These are phyloP conservation scores for Hypoxylon rickii DNA, from an alignment of 495 filamentous ascomycete species.

Conservation along the genomic window DNA sequence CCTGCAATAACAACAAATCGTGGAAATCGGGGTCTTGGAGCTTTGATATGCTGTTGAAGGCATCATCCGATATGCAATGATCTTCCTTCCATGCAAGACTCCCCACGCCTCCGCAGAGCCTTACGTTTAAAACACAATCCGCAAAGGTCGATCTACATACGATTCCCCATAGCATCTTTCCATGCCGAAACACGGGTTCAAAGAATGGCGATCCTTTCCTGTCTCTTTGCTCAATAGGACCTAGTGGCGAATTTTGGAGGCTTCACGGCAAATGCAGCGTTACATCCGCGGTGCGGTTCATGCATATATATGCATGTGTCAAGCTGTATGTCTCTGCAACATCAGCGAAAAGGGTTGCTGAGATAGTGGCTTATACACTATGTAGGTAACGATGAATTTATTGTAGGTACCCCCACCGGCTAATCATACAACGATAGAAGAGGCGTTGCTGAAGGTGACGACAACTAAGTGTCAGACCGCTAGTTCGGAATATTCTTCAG, in stretches of 20 bases:
- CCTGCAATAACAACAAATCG: background rate
- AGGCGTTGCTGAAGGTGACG: conserved; percentile 20
- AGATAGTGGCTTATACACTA: conserved; percentile 7
- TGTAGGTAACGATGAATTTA: conserved; percentile 17
- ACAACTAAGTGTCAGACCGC: conserved; percentile 2
- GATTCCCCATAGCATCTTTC: conserved; percentile 9
- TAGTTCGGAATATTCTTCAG: background rate
- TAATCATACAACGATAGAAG: conserved; percentile 18
- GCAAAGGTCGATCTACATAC: conserved; percentile 20
- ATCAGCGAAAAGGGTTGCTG: conserved; percentile 7
- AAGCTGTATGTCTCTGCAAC: conserved; percentile 21
- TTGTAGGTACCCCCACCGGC: conserved; percentile 31
- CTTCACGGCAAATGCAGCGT: conserved; percentile 30
- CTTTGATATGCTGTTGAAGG: background rate
- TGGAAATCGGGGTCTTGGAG: too few relatives aligned
- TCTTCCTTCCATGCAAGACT: conserved; percentile 2
- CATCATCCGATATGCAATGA: conserved; percentile 2
- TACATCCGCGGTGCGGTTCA: conserved; percentile 30
- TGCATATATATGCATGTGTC: conserved; percentile 34
- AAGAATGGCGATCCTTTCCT: conserved; percentile 28
- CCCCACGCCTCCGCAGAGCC: conserved; percentile 12
- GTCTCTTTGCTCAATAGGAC: conserved; percentile 15
- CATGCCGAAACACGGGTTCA: conserved; percentile 15
- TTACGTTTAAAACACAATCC: conserved; percentile 8
- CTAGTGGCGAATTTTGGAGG: conserved; percentile 22